Evolutionary conservation across 2,329 filamentous ascomycete genomes (phyloP).

Genomic region (Aspergillus eucalypticola): DNA sequence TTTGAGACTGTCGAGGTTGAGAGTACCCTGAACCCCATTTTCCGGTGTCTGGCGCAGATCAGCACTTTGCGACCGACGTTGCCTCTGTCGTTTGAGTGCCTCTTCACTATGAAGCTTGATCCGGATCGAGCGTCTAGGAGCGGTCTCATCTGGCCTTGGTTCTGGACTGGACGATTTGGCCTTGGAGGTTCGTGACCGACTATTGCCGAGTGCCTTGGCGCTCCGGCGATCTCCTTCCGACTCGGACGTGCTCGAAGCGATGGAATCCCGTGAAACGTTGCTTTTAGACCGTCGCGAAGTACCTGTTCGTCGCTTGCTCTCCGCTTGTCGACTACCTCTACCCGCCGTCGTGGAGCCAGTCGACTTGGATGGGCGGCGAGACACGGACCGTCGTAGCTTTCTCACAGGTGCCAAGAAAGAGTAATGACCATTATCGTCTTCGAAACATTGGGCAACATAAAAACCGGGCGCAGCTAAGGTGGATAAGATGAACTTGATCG

Average conservation of each 20-base stretch:
- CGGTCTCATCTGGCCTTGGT: slow-evolving; percentile 60
- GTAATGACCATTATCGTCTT: slow-evolving; percentile 76
- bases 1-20: slow-evolving; percentile 79
- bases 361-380: slow-evolving; percentile 21
- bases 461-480: slow-evolving; percentile 77
- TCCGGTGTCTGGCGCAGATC: slow-evolving; percentile 31
- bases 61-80: slow-evolving; percentile 34
- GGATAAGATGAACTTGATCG: slow-evolving; percentile 74
- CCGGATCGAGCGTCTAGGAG: slow-evolving; percentile 77
- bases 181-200: slow-evolving; percentile 29
- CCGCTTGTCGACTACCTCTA: slow-evolving; percentile 27
- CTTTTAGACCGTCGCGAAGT: slow-evolving; percentile 34
- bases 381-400: slow-evolving; percentile 52
- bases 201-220: slow-evolving; percentile 23
- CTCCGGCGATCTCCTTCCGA: slow-evolving; percentile 51
- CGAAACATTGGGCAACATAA: slow-evolving; percentile 80
- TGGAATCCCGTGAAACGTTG: slow-evolving; percentile 43
- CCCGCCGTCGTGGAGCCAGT: slow-evolving; percentile 21
- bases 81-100: slow-evolving; percentile 67
- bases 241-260: slow-evolving; percentile 56
- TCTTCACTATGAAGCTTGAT: slow-evolving; percentile 87
- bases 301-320: slow-evolving; percentile 31
- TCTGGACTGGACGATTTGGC: slow-evolving; percentile 29
- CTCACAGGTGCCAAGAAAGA: slow-evolving; percentile 73
- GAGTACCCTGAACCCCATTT: slow-evolving; percentile 43